Conservation (phyloP, 106 monocot species). For the Dendrobium huoshanense region DNA sequence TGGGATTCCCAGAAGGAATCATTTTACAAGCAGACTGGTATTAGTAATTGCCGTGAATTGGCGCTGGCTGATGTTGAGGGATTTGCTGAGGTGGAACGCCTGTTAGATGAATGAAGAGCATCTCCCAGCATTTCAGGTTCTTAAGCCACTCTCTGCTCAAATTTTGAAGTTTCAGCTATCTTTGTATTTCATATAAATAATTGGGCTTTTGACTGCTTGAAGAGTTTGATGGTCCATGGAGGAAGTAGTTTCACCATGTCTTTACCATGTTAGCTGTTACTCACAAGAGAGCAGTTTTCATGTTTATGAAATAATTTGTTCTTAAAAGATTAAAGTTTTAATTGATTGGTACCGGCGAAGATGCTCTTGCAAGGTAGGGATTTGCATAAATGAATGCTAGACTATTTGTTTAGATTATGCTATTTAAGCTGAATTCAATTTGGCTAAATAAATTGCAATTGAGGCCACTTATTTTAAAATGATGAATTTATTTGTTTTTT, state of each 20-base stretch:
- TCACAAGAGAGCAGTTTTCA: too few species aligned
- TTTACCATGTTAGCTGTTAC: too few species aligned
- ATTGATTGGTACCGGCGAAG: neutral
- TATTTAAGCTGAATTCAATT: too few species aligned
- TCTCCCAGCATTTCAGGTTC: neutral
- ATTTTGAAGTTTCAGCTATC: neutral
- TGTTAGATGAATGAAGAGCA: conserved; percentile 26
- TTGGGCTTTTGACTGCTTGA: neutral
- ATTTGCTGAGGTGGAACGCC: conserved; percentile 44
- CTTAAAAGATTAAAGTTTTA: neutral
- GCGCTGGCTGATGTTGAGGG: conserved; percentile 30
- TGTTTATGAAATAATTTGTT: neutral
- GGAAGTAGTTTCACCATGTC: neutral
- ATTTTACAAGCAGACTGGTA: conserved; percentile 50
- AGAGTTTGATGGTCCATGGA: neutral
- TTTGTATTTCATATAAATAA: neutral
- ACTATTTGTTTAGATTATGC: neutral
- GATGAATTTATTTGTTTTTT: too few species aligned
- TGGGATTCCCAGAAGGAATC: conserved; percentile 64
- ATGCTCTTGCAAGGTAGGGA: too few species aligned
- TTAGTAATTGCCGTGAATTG: conserved; percentile 19
- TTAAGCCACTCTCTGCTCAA: neutral
- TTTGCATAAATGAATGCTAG: neutral
- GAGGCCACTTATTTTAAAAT: too few species aligned
- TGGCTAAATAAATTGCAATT: too few species aligned